A percentile compares a stretch with the other conserved stretches of the same genome.
phyloP scores from a whole-genome alignment of 441 rosid genomes.

The Erodium texanum region DNA sequence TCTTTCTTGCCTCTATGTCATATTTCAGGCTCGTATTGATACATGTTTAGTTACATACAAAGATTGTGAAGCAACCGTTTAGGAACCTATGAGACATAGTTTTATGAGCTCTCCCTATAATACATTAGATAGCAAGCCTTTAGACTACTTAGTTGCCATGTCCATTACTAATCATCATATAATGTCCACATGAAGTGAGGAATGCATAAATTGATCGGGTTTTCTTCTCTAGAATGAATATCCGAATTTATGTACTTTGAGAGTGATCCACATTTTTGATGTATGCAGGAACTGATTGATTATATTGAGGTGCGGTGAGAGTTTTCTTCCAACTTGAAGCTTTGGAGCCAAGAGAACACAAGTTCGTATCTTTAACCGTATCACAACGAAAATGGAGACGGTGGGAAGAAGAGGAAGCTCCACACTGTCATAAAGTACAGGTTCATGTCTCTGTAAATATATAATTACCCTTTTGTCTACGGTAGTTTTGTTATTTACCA shows the following conservation, averaged over 20 bases:
- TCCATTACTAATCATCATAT: neutral
- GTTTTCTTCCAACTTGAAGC: neutral
- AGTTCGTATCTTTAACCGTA: neutral
- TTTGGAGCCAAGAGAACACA: neutral
- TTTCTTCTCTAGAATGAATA: too few species aligned
- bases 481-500: too few species aligned
- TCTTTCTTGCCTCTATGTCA: neutral
- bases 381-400: neutral
- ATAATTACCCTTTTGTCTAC: too few species aligned
- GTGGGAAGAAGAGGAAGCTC: neutral
- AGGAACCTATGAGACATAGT: neutral
- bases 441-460: constrained; percentile 2
- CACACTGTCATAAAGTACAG: neutral
- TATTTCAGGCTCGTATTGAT: neutral
- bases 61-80: neutral
- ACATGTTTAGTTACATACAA: neutral
- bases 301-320: neutral
- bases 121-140: neutral
- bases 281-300: neutral
- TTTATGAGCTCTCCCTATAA: too few species aligned
- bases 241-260: too few species aligned
- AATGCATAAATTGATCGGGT: neutral
- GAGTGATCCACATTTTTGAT: neutral
- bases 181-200: neutral
- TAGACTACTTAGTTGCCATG: neutral